Base-by-base conservation (phyloP, 768 basidiomycete genomes). In the Cyclocybe cylindracea region DNA sequence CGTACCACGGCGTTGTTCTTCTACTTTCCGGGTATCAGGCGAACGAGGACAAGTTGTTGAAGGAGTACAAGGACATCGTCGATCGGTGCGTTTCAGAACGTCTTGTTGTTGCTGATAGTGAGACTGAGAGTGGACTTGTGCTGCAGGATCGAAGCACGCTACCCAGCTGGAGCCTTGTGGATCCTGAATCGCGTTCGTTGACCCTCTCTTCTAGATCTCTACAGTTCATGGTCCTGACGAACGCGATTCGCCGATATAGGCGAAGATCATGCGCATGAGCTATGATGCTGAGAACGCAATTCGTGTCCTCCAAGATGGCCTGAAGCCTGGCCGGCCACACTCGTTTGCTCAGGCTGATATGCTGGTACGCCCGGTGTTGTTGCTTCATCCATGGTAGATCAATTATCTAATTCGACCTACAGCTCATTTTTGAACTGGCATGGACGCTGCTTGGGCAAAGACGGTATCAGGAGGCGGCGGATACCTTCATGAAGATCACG, bases 371-470 rank as follows among this genome's bases (percentile, higher is more conserved):
- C 37, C 49, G 2, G 40, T 18, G 8, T 37, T 8, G 19, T 7
- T 13, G 39, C 10, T 59, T 6, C 41, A 31, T 56, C 7, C 34
- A 51, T 42, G 24, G 24, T 29, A 29, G 38, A 14, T 7, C 13
- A 31, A 5, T 14, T 11, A 8, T 32, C n/a, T 13, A 19, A 14
- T 35, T 6, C 38, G 13, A 50, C 29, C 4, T 13, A 10, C 51
- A 89, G 86, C 74, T 91, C 6, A 74, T 81, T 10, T 91, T 89
- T 56, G 90, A 92, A 65, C 75, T 92, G 3, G 88, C 86, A 0
- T 91, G 90, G 89, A 84, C 83, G 11, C 66, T 88, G 1, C 74
- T 91, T 3, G 75, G 82, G 1, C 77, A 87, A 51, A 68, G 85
- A 47, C 72, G 78, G 51, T 89, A 91, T 48, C 69, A 78, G 55